These are phyloP conservation scores for Syncephalastrum monosporum DNA, from an alignment of 371 early-diverging fungal genomes.

Conservation along the genomic window DNA sequence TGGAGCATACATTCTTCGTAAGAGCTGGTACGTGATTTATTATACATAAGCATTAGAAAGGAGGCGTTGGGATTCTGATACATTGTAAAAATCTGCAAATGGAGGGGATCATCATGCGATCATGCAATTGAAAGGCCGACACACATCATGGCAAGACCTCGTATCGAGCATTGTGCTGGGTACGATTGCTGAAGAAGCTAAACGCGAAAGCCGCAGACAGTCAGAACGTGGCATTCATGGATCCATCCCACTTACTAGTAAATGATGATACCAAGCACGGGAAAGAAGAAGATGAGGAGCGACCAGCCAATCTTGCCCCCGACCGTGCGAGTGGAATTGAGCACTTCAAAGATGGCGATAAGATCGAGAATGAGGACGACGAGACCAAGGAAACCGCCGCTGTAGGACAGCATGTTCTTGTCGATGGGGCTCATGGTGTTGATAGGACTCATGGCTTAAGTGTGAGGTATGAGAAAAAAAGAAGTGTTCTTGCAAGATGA, in stretches of 20 bases:
- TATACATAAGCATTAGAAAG: no score
- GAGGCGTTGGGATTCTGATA: no score
- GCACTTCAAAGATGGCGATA: conserved; percentile 52
- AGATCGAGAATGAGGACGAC: conserved; percentile 59
- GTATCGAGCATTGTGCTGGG: conserved; percentile 51
- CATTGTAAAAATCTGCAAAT: no score
- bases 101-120: not conserved
- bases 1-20: no score
- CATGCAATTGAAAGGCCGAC: not conserved
- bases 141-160: conserved; percentile 16
- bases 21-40: no score
- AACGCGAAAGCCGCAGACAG: not conserved
- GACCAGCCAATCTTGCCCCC: conserved; percentile 58
- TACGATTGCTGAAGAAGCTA: conserved; percentile 59
- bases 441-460: not conserved
- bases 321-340: conserved; percentile 55
- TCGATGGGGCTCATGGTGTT: conserved; percentile 17
- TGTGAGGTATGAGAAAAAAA: not conserved
- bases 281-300: conserved; percentile 62
- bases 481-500: not conserved
- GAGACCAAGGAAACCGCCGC: conserved; percentile 48
- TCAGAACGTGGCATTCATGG: not conserved
- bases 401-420: conserved; percentile 44
- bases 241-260: conserved; percentile 56
- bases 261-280: conserved; percentile 54